Evolutionary conservation across 768 basidiomycete genomes (phyloP), one percentile per base, ranked within the genome.

Genomic region (Mycena olivaceomarginata): DNA sequence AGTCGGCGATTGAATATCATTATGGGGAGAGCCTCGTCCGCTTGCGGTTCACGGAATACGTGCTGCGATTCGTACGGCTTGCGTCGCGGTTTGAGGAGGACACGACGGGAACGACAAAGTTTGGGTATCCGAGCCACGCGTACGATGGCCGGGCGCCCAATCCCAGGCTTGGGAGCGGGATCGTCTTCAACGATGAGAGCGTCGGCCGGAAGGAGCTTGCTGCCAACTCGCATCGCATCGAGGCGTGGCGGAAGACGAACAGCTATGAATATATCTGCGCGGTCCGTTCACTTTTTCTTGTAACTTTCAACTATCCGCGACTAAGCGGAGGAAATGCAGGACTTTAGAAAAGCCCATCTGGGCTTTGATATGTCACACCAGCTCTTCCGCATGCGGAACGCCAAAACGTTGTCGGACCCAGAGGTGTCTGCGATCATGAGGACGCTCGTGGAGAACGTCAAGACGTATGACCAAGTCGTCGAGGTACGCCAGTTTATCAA

Each of bases 41-140:
- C 12, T 91, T 94, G 80, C 92, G 97, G 39, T 97, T 99, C 82
- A 92, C 94, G 15, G 98, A 99, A 82, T 99, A 98, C 83, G 93
- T 96, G 0, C 84, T 85, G 56, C 93, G 98, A 2, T 99, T 99
- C 83, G 93, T 98, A 45, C 92, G 97, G 25, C 88, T 99, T 45
- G 96, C 98, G 3, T 94, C 97, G 15, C 91, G 95, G 59, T 98
- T 97, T 81, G 98, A 99, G 82, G 90, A 92, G 82, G 98, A 98
- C 82, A 91, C 93, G n/a, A 90, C 89, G 20, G 96, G 96, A 0
- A 84, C 89, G 22, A 98, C 97, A 3, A 90, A 90, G 53, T 92
- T 99, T 74, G 96, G 96, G 1, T 96, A 90, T 83, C 92, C 93
- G 0, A 93, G 91, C 63, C 79, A 85, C 31, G 77, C 89, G 20